These are phyloP conservation scores for Aspergillus sp. DNA, from an alignment of 2,329 filamentous ascomycete species.

Conservation along the genomic window DNA sequence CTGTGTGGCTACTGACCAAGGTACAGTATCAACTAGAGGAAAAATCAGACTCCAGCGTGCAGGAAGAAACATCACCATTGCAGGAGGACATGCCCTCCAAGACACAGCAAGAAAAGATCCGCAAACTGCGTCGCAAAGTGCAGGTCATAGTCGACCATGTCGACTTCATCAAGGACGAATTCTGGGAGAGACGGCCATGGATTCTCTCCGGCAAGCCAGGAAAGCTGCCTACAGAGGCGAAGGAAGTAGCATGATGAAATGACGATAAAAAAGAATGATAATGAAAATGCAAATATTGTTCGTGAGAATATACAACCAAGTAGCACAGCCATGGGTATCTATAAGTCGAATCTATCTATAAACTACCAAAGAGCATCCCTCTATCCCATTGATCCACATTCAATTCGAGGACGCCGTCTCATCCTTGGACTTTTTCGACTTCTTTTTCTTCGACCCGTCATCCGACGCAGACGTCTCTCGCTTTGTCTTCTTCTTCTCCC, in stretches of 20 bases:
- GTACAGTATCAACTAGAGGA: constrained; percentile 70
- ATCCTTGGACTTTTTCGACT: constrained; percentile 50
- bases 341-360: constrained; percentile 8
- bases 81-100: constrained; percentile 64
- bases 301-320: constrained; percentile 11
- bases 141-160: constrained; percentile 79
- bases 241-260: not conserved
- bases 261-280: not conserved
- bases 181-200: constrained; percentile 89
- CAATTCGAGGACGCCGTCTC: constrained; percentile 18
- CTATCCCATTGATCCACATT: constrained; percentile 5
- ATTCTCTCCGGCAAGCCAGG: constrained; percentile 74
- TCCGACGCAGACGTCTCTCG: constrained; percentile 28
- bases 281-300: constrained; percentile 8
- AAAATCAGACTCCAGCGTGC: constrained; percentile 35
- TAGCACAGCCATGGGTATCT: constrained; percentile 36
- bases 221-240: constrained; percentile 59
- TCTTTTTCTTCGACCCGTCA: constrained; percentile 45
- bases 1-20: constrained; percentile 6
- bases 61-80: constrained; percentile 21
- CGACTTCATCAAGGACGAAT: constrained; percentile 93
- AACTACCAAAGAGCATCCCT: constrained; percentile 5
- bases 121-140: constrained; percentile 78
- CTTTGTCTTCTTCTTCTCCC: constrained; percentile 33
- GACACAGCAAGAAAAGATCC: constrained; percentile 80